Base-by-base conservation (phyloP, 108 stramenopile genomes). In the Parietichytrium sp. region DNA sequence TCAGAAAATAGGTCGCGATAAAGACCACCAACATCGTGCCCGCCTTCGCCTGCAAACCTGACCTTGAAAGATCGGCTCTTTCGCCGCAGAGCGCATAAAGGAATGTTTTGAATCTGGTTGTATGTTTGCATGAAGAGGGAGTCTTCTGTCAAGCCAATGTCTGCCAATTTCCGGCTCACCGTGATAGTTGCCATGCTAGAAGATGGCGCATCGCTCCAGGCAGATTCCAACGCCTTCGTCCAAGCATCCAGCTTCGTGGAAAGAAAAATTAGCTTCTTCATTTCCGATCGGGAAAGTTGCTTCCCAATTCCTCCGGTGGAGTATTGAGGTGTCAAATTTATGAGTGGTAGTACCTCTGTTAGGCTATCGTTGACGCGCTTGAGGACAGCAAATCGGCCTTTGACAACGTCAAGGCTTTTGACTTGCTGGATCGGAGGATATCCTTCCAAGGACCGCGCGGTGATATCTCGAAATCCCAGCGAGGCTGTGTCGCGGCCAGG, bases 41-140 rank as follows among this genome's bases (percentile, higher is more conserved):
- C 61, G 33, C 61, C 61, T 25, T 72, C 61, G 15, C 61, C 61
- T 10, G 61, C 61, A 2, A 72, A 72, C 23, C 61, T 33, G n/a
- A 72, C 61, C 3, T 72, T 72, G 3, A 72, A 72, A 0, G 61
- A 72, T 25, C 45, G 61, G 42, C 45, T 42, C 3, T 42, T 33
- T 8, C 61, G 0, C 2, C 61, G 61, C 20, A 72, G 61, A 16
- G 61, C 36, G 3, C 61, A 72, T 25, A 72, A 42, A 0, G 61
- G 61, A 20, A 72, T 45, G 4, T 33, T 72, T 2, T 72, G 61
- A 10, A 72, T 42, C 42, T 72, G 61, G 20, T 72, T 72, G 42
- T 72, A 72, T 42, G 61, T 72, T 20, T 72, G 61, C 61, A 72
- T 72, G 25, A 72, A 72, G 13, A 72, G 42, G 6, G 61, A 72